Conservation (phyloP, 768 basidiomycete species). For the Asterophora lycoperdoides region DNA sequence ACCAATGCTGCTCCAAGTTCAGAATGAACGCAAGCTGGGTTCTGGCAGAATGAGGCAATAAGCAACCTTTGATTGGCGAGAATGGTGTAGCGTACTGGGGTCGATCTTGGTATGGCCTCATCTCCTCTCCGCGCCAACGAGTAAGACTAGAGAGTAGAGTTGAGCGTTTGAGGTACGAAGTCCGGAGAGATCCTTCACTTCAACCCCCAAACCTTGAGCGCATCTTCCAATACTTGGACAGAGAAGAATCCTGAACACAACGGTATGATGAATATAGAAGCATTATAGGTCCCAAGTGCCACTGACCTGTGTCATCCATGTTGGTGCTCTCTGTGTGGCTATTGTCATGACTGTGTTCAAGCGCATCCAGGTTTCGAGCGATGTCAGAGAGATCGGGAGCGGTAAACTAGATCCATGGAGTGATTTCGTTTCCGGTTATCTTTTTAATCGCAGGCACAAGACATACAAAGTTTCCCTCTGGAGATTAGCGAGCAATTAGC, state of each 20-base stretch:
- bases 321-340: slow-evolving; percentile 58
- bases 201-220: slow-evolving; percentile 79
- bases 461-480: slow-evolving; percentile 44
- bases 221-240: slow-evolving; percentile 82
- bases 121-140: slow-evolving; percentile 80
- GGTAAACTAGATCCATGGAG: slow-evolving; percentile 51
- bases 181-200: slow-evolving; percentile 42
- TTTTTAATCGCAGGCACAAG: background rate
- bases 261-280: background rate
- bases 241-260: slow-evolving; percentile 75
- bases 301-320: slow-evolving; percentile 85
- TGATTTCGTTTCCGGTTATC: slow-evolving; percentile 6
- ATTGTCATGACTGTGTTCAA: slow-evolving; percentile 59
- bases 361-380: slow-evolving; percentile 59
- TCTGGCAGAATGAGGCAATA: slow-evolving; percentile 33
- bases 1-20: slow-evolving; percentile 87
- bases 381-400: slow-evolving; percentile 76
- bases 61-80: background rate
- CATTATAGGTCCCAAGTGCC: background rate
- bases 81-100: slow-evolving; percentile 58
- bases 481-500: slow-evolving; percentile 6
- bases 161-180: slow-evolving; percentile 7
- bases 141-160: slow-evolving; percentile 49
- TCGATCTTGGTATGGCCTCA: slow-evolving; percentile 68
- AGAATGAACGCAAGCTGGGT: slow-evolving; percentile 84